Conservation (phyloP, 176 grass and related monocot species). For the Eleusine indica region DNA sequence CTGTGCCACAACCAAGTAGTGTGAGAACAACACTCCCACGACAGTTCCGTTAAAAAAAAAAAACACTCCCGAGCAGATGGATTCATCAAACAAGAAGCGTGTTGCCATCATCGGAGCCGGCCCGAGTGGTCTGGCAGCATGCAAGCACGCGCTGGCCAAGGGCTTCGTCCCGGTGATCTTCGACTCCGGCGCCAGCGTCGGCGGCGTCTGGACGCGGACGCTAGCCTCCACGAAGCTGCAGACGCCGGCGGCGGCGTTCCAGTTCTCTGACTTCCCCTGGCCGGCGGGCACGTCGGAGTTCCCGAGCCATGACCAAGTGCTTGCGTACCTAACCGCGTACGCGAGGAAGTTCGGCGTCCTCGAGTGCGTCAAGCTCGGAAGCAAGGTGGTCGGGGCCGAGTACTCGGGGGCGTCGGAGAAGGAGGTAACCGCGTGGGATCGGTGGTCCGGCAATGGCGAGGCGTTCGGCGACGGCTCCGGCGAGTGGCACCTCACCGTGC, state of each 20-base stretch:
- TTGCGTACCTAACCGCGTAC: conserved; percentile 52
- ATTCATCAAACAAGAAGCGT: neutral
- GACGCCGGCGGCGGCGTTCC: conserved; percentile 44
- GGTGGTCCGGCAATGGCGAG: conserved; percentile 61
- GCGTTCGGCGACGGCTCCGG: conserved; percentile 45
- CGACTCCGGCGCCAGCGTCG: conserved; percentile 37
- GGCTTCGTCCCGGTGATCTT: conserved; percentile 65
- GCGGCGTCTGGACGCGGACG: conserved; percentile 61
- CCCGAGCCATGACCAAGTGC: conserved; percentile 48
- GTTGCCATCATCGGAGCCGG: conserved; percentile 65
- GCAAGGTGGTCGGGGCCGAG: conserved; percentile 29
- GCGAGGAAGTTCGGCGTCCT: conserved; percentile 50
- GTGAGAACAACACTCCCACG: too few relatives aligned
- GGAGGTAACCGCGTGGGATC: conserved; percentile 17
- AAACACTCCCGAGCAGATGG: too few relatives aligned
- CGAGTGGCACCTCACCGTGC: too few relatives aligned
- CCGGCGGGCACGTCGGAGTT: conserved; percentile 17
- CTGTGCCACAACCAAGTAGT: too few relatives aligned
- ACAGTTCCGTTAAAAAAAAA: too few relatives aligned
- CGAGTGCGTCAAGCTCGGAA: conserved; percentile 44
- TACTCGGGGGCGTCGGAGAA: conserved; percentile 34
- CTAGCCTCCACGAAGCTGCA: conserved; percentile 60
- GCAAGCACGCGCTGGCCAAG: conserved; percentile 55
- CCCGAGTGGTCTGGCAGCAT: conserved; percentile 60
- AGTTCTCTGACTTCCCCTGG: conserved; percentile 73